phyloP scores from a whole-genome alignment of 2,329 filamentous ascomycete species.

The Penicillium palitans region DNA sequence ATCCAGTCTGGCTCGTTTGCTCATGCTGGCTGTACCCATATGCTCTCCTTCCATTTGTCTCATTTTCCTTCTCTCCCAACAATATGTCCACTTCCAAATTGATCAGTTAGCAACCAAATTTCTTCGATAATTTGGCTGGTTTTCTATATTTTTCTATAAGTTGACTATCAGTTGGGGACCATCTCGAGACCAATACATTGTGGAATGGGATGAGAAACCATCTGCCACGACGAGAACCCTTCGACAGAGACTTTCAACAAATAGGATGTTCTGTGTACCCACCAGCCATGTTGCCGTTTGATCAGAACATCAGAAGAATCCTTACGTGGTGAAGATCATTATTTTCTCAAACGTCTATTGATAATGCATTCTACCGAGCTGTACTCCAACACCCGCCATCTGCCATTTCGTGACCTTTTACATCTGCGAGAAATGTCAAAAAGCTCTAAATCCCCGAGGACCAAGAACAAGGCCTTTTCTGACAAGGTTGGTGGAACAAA shows the following conservation, averaged over 20 bases:
- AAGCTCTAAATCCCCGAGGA: neutral
- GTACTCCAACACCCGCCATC: neutral
- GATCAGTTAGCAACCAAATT: neutral
- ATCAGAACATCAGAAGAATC: neutral
- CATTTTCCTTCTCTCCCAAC: neutral
- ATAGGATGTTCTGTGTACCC: neutral
- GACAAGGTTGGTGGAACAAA: neutral
- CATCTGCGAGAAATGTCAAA: neutral
- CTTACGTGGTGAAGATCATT: neutral
- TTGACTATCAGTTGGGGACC: neutral
- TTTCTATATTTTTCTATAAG: neutral
- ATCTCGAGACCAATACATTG: neutral
- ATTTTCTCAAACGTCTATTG: no score
- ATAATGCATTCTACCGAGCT: neutral
- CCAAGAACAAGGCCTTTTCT: neutral
- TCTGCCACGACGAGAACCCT: neutral
- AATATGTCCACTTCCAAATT: neutral
- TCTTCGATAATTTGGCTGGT: no score
- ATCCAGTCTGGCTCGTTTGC: neutral
- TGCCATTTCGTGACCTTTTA: neutral
- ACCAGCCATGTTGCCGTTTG: neutral
- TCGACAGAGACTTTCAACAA: neutral
- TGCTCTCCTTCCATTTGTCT: neutral
- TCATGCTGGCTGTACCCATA: neutral
- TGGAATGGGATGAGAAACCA: neutral